Percentiles rank a stretch among this genome's conserved stretches.
Evolutionary conservation across 2,329 filamentous ascomycete genomes (phyloP).

Genomic region (Aspergillus sp.): DNA sequence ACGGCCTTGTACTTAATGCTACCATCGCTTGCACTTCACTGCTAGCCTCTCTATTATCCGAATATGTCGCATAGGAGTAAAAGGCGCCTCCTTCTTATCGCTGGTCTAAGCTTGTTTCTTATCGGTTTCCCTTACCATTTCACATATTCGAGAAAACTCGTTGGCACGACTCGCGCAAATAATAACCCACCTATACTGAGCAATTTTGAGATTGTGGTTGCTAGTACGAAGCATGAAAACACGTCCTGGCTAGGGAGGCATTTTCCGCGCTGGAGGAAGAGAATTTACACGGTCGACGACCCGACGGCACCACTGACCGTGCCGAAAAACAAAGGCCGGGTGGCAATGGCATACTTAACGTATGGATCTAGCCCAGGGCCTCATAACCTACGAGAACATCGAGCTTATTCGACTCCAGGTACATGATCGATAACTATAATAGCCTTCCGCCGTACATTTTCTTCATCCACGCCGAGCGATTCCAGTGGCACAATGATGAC

Average conservation of each 20-base stretch:
- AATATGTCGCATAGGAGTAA: too few species aligned
- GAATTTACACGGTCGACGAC: neutral
- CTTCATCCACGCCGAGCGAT: neutral
- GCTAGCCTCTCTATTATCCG: too few species aligned
- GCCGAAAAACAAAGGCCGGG: neutral
- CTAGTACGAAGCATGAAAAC: neutral
- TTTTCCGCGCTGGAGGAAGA: neutral
- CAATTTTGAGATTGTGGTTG: too few species aligned
- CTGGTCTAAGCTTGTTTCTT: too few species aligned
- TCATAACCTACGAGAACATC: too few species aligned
- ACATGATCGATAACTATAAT: neutral
- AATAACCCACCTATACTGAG: too few species aligned
- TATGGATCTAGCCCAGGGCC: neutral
- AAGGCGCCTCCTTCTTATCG: too few species aligned
- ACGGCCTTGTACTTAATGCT: too few species aligned
- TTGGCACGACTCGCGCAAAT: too few species aligned
- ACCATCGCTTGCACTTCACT: too few species aligned
- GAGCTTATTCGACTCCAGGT: neutral
- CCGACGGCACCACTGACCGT: neutral
- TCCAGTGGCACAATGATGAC: neutral
- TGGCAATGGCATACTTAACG: neutral
- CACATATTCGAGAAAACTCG: too few species aligned
- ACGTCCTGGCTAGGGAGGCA: neutral
- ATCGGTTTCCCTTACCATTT: too few species aligned
- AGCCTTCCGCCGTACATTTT: neutral